Conservation (phyloP, 2,329 filamentous ascomycete species). For the Fusarium cicatricum region DNA sequence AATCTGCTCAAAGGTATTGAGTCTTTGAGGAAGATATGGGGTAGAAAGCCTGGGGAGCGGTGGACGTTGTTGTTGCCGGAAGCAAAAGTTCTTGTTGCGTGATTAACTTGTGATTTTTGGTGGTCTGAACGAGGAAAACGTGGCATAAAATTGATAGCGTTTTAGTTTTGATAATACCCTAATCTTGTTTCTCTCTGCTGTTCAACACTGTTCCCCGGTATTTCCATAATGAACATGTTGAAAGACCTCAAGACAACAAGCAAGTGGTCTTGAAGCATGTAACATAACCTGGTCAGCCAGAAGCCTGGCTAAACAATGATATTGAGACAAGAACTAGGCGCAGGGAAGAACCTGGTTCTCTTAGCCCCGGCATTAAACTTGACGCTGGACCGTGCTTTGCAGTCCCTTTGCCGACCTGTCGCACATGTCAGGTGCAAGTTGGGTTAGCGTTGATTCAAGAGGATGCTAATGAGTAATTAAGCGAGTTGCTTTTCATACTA, state of each 20-base stretch:
- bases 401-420: too few species aligned
- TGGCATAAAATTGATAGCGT: background rate
- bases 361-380: too few species aligned
- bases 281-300: too few species aligned
- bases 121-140: background rate
- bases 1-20: conserved; percentile 38
- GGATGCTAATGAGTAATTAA: too few species aligned
- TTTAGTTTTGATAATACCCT: conserved; percentile 15
- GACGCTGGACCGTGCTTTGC: too few species aligned
- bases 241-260: background rate
- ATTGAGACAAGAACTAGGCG: too few species aligned
- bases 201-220: background rate
- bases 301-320: too few species aligned
- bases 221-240: background rate
- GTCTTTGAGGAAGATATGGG: conserved; percentile 37
- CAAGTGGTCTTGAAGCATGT: too few species aligned
- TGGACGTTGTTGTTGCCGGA: conserved; percentile 41
- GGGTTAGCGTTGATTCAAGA: too few species aligned
- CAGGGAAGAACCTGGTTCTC: too few species aligned
- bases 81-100: conserved; percentile 40
- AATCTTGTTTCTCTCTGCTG: background rate
- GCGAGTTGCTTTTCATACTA: too few species aligned
- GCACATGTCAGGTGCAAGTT: too few species aligned
- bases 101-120: conserved; percentile 14
- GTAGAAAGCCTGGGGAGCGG: conserved; percentile 27